Base-by-base conservation (phyloP, 148 eudicot genomes). In the Rhododendron mucronatum region DNA sequence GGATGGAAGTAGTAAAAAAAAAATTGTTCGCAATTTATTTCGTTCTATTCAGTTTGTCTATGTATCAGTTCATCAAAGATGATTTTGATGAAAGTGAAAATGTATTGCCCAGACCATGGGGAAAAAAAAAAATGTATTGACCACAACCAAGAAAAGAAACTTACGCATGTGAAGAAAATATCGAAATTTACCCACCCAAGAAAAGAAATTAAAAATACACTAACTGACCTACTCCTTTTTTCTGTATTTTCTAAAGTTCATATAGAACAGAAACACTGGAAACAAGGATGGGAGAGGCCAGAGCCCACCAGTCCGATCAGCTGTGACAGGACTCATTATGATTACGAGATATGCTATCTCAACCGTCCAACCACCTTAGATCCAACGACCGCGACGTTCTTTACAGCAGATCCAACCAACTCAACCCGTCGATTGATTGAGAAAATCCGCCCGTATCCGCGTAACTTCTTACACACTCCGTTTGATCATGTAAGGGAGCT, bases 271-370 rank as follows among this genome's bases (percentile, higher is more conserved):
- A 18, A 76, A 12, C 7, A 20, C 8, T 3, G 53, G 20, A 18
- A 53, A 85, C 33, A 78, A 18, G 44, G n/a, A 23, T 39, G 82
- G 82, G 69, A 37, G 71, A 75, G 82, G 74, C 82, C 82, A 20
- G 82, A 53, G 73, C 45, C 81, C 21, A 41, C 78, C 9, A 5
- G 28, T 50, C 37, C 74, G 5, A 86, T 92, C 30, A 89, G 73
- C 28, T 92, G 94, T 77, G 93, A 92, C 75, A 88, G 83, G 9
- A 85, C 91, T 39, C 91, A 91, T 83, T 88, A 53, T 35, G 88
- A 90, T 47, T 91, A 90, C 51, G 92, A 90, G 61, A 47, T 86
- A 44, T 92, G 94, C 86, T 71, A 79, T n/a, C 81, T 91, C 84
- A 90, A 85, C 81, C 90, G 90, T 18, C 91, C 91, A 81, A 79